Percentiles rank a stretch among this genome's conserved stretches.
Conservation (phyloP, 768 basidiomycete genomes). For the Stropharia rugosoannulata region DNA sequence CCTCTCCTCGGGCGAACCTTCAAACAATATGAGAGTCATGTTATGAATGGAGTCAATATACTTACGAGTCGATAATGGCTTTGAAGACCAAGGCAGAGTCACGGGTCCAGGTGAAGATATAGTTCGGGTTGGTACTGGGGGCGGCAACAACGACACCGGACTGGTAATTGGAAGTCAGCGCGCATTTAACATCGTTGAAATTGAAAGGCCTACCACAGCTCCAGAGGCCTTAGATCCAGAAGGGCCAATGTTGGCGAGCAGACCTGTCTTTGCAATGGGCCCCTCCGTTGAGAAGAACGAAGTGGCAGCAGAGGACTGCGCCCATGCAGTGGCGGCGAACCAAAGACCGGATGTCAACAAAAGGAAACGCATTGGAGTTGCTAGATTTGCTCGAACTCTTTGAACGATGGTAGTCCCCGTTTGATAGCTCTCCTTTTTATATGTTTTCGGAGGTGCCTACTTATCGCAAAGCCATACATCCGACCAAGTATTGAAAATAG, state of each 20-base stretch:
- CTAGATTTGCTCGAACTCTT: not conserved
- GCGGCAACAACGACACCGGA: conserved; percentile 59
- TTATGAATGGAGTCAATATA: not conserved
- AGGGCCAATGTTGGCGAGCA: conserved; percentile 69
- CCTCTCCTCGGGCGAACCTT: conserved; percentile 52
- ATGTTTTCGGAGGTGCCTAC: not conserved
- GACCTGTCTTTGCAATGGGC: conserved; percentile 53
- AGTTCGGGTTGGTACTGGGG: conserved; percentile 55
- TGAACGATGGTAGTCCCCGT: not conserved
- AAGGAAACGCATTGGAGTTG: conserved; percentile 31
- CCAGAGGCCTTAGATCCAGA: conserved; percentile 48
- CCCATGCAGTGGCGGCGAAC: conserved; percentile 22
- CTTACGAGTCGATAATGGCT: conserved; percentile 42
- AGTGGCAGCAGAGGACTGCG: conserved; percentile 33
- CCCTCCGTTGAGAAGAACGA: conserved; percentile 48
- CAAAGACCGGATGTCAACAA: conserved; percentile 23
- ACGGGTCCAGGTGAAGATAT: conserved; percentile 74
- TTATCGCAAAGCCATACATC: not conserved
- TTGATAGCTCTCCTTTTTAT: conserved; percentile 6
- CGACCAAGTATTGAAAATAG: not conserved
- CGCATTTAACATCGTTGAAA: not conserved
- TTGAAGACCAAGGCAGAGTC: conserved; percentile 77
- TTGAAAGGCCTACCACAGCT: conserved; percentile 35
- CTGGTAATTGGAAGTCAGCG: conserved; percentile 24
- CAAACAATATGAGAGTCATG: conserved; percentile 34